A percentile compares a stretch with the other conserved stretches of the same genome.
These are phyloP conservation scores for Euptelea pleiosperma DNA, from an alignment of 164 flowering plant genomes.

Conservation along the genomic window DNA sequence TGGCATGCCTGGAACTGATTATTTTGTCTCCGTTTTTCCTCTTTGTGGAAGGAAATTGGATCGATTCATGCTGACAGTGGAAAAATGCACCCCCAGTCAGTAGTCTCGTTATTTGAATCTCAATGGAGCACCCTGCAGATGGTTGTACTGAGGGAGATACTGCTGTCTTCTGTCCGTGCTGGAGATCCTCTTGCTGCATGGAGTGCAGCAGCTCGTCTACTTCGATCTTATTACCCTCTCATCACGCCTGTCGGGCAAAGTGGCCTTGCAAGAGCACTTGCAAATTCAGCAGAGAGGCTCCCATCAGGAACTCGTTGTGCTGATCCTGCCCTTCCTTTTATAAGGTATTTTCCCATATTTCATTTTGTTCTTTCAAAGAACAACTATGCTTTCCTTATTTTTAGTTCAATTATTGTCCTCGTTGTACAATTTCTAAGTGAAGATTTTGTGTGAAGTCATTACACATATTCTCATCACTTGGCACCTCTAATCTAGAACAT, in stretches of 20 bases:
- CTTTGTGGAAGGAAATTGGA: conserved; percentile 41
- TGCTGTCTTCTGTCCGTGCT: conserved; percentile 90
- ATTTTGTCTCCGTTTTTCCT: conserved; percentile 9
- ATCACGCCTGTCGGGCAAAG: conserved; percentile 96
- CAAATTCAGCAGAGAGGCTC: conserved; percentile 81
- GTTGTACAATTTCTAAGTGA: too few relatives aligned
- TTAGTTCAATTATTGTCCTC: too few relatives aligned
- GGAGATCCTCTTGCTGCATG: conserved; percentile 99
- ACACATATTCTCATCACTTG: too few relatives aligned
- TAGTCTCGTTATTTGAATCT: conserved; percentile 84
- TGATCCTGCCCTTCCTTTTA: conserved; percentile 94
- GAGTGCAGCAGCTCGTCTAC: conserved; percentile 98
- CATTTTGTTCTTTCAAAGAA: neutral
- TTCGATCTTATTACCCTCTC: conserved; percentile 93
- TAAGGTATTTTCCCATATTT: conserved; percentile 50
- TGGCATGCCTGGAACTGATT: conserved; percentile 1
- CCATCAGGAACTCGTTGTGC: conserved; percentile 94
- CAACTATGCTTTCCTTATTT: neutral
- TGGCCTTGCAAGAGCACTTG: conserved; percentile 91
- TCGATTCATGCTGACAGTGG: conserved; percentile 50
- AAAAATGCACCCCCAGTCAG: conserved; percentile 67
- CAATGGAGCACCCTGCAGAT: conserved; percentile 99
- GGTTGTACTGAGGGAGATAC: conserved; percentile 96
- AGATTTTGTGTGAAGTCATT: too few relatives aligned
- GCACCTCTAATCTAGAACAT: too few relatives aligned